phyloP scores from a whole-genome alignment of 148 eudicot species.

The Tetragonia tetragonoides region DNA sequence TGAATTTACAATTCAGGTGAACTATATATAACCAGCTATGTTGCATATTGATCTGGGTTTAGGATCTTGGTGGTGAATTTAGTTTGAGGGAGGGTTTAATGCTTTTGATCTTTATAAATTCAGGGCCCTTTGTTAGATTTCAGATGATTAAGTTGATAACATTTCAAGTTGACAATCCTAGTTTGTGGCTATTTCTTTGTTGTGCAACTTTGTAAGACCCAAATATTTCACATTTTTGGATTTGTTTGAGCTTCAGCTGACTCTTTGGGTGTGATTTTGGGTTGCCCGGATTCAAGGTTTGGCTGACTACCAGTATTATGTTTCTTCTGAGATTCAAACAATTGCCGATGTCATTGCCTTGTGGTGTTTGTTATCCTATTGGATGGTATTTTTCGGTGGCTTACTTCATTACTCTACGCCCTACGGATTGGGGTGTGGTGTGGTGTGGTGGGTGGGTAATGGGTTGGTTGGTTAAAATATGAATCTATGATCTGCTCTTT shows the following conservation, averaged over 20 bases:
- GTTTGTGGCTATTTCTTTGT: background rate
- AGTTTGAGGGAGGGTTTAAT: background rate
- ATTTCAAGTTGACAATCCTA: background rate
- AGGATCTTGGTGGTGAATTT: background rate
- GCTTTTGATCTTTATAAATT: background rate
- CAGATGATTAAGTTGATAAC: background rate
- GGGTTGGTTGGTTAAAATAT: no score
- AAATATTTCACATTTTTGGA: no score
- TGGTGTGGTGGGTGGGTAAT: no score
- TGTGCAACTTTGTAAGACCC: no score
- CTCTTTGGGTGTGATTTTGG: background rate
- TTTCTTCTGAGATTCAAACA: no score
- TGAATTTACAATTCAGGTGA: background rate
- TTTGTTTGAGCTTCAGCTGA: no score
- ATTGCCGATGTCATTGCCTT: background rate
- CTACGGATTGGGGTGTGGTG: no score
- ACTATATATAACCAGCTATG: background rate
- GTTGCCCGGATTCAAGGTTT: background rate
- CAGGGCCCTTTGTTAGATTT: background rate
- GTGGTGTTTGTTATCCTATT: background rate
- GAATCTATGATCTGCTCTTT: background rate
- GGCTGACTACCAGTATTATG: background rate
- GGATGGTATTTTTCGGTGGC: background rate
- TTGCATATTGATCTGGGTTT: background rate
- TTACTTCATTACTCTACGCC: background rate